Base-by-base conservation (phyloP, 2,329 filamentous ascomycete genomes). In the Aspergillus costaricaensis region DNA sequence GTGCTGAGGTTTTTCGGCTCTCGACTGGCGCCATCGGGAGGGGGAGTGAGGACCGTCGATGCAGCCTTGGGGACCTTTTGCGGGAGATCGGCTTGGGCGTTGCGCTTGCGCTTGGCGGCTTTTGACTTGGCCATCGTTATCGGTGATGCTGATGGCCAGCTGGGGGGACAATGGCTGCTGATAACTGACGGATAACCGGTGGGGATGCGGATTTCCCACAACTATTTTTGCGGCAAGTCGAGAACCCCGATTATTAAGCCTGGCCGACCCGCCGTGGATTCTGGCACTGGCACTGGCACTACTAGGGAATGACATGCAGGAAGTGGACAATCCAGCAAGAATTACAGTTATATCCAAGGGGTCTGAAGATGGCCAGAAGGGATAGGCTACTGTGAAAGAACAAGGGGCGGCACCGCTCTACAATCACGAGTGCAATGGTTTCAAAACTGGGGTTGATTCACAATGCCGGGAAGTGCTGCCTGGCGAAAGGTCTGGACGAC, bases 81-180 rank as follows among this genome's bases (percentile, higher is more conserved):
- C 2, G 70, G 70, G 10, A 68, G 56, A 1, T 68, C 68, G 12
- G 54, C 32, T 57, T 71, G 70, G 43, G 67, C 67, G 56, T 67
- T 71, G 55, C 70, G 70, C 66, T 72, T 72, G 47, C 70, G 70
- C 61, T 72, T 72, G n/a, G 67, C 64, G 15, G 66, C 60, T 60
- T 72, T 72, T 23, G 70, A 72, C 43, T 71, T 72, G 50, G 64
- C 65, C 70, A 72, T 69, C 32, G 32, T 36, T 36, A 36, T 36
- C 32, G 30, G 25, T 58, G 57, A 25, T 30, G 15, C 2, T 43
- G 41, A 44, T 44, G 19, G 44, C 21, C 21, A 23, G 23, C 27
- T 49, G 47, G 12, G 32, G 32, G 10, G 12, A 30, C 23, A 30
- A 27, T 17, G 47, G 47, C 23, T 17, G 5, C 10, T 7, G 25